Evolutionary conservation across 2,329 filamentous ascomycete species (phyloP).

Genomic region (Balansia obtecta): DNA sequence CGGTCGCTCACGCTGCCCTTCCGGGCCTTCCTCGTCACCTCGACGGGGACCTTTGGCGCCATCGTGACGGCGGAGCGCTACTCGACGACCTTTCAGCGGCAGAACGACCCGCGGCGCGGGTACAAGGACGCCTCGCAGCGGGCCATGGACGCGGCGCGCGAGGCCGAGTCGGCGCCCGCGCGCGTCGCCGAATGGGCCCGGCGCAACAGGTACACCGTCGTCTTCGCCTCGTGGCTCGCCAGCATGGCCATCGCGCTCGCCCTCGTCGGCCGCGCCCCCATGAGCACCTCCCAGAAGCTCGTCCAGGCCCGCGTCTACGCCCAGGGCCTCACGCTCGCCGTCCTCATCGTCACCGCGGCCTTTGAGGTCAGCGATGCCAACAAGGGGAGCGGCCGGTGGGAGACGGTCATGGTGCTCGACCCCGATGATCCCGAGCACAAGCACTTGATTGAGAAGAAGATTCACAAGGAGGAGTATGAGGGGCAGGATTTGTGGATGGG

Average conservation of each 20-base stretch:
- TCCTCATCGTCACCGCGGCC: constrained; percentile 68
- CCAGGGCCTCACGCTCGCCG: constrained; percentile 75
- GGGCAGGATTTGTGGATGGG: constrained; percentile 91
- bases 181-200: constrained; percentile 60
- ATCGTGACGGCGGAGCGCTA: constrained; percentile 78
- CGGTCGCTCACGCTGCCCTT: constrained; percentile 76
- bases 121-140: constrained; percentile 54
- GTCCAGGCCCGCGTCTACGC: constrained; percentile 93
- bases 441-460: constrained; percentile 71
- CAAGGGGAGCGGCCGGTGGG: constrained; percentile 65
- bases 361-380: constrained; percentile 72
- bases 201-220: constrained; percentile 76
- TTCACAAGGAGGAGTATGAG: constrained; percentile 77
- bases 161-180: constrained; percentile 44
- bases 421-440: constrained; percentile 74
- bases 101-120: constrained; percentile 52
- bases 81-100: constrained; percentile 51
- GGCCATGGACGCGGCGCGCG: constrained; percentile 38
- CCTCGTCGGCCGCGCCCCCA: constrained; percentile 64
- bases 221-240: constrained; percentile 70
- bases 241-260: constrained; percentile 65
- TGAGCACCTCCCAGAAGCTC: constrained; percentile 70
- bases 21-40: constrained; percentile 80
- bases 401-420: constrained; percentile 71
- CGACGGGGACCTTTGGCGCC: constrained; percentile 68